A percentile compares a stretch with the other conserved stretches of the same genome.
These are phyloP conservation scores for Brassica cretica DNA, from an alignment of 345 rosid species.

Conservation along the genomic window DNA sequence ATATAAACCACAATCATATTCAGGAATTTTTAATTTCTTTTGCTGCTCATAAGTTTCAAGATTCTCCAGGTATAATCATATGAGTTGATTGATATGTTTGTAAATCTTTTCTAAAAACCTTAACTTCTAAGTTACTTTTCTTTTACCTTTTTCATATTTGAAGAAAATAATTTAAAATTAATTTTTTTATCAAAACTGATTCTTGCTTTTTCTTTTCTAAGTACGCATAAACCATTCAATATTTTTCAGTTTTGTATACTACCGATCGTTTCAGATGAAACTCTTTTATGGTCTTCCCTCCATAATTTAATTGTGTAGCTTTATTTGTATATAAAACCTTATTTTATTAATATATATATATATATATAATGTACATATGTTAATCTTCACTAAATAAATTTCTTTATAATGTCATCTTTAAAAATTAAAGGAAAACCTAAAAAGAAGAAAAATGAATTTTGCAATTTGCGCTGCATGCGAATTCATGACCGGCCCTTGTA, in stretches of 20 bases:
- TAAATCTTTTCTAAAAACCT: background rate
- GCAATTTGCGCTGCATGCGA: background rate
- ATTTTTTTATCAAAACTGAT: background rate
- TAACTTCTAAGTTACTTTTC: background rate
- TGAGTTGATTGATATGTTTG: background rate
- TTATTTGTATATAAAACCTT: too few relatives aligned
- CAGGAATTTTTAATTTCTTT: background rate
- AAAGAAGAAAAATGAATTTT: background rate
- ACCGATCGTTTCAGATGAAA: background rate
- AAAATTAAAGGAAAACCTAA: background rate
- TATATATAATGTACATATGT: background rate
- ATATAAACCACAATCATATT: background rate
- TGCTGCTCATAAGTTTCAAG: background rate
- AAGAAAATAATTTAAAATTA: too few relatives aligned
- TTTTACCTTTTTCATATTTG: too few relatives aligned
- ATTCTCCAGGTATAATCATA: background rate
- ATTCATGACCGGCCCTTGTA: background rate
- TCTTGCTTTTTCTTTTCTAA: background rate
- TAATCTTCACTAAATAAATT: background rate
- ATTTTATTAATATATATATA: background rate
- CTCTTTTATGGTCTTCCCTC: background rate
- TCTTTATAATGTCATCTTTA: background rate
- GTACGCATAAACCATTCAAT: background rate
- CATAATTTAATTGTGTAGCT: background rate
- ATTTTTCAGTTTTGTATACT: background rate